These are phyloP conservation scores for Amborella trichopoda DNA, from an alignment of 164 flowering plant genomes.

Conservation along the genomic window DNA sequence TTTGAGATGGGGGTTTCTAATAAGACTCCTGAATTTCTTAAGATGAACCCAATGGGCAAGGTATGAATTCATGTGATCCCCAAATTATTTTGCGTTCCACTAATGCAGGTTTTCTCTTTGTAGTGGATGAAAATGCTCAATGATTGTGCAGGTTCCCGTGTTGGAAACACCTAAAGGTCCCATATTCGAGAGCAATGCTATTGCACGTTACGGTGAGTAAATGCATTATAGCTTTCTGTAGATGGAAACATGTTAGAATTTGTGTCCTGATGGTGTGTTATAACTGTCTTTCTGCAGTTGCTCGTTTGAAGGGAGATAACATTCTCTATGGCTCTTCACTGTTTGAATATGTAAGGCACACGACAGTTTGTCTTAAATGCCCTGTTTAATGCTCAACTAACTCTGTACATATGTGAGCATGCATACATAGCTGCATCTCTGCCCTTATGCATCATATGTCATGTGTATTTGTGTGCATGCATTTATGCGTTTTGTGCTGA, in stretches of 20 bases:
- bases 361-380: no score
- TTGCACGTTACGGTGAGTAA: conserved; percentile 61
- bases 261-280: neutral
- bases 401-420: no score
- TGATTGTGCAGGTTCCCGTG: conserved; percentile 46
- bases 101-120: no score
- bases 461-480: no score
- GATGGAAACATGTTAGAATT: neutral
- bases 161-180: conserved; percentile 76
- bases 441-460: no score
- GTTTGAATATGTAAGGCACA: conserved; percentile 56
- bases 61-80: conserved; percentile 9
- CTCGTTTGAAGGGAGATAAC: conserved; percentile 46
- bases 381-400: no score
- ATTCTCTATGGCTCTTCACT: conserved; percentile 53
- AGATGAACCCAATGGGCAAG: conserved; percentile 87
- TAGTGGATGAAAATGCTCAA: conserved; percentile 1
- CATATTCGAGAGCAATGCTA: conserved; percentile 76
- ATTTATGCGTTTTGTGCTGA: no score
- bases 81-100: neutral
- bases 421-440: no score
- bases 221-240: neutral
- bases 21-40: conserved; percentile 52
- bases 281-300: conserved; percentile 39
- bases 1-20: conserved; percentile 75